A percentile compares a stretch with the other conserved stretches of the same genome.
phyloP scores from a whole-genome alignment of 2,329 filamentous ascomycete species.

The Drechslerella dactyloides region DNA sequence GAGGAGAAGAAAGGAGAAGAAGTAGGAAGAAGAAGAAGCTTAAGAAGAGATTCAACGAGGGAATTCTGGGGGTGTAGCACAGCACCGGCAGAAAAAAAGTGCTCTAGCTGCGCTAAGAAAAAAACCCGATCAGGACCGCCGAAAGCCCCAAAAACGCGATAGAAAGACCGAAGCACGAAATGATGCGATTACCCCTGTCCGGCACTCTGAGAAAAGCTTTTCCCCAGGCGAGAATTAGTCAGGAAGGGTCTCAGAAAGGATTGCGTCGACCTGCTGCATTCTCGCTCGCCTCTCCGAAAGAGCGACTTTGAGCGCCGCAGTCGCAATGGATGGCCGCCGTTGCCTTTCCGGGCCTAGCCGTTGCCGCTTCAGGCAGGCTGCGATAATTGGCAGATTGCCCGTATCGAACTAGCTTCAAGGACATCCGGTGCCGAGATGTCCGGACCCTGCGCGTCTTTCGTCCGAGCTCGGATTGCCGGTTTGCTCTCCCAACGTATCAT shows the following conservation, averaged over 20 bases:
- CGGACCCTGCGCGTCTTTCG: constrained; percentile 47
- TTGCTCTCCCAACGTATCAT: not conserved
- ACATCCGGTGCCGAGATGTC: constrained; percentile 40
- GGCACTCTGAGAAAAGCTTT: constrained; percentile 1
- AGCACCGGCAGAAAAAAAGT: constrained; percentile 22
- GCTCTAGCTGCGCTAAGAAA: not conserved
- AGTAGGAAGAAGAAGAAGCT: constrained; percentile 22
- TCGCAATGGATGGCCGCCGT: not conserved
- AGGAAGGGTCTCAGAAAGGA: constrained; percentile 9
- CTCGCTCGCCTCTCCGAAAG: not conserved
- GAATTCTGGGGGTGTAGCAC: constrained; percentile 29
- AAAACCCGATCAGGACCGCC: constrained; percentile 15
- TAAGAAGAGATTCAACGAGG: too few relatives aligned
- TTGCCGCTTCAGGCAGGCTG: not conserved
- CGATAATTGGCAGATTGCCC: not conserved
- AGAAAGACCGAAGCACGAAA: constrained; percentile 23
- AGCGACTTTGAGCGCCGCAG: constrained; percentile 4
- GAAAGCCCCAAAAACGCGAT: constrained; percentile 15
- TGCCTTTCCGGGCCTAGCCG: not conserved
- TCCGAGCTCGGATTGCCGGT: constrained; percentile 46
- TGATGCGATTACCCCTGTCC: constrained; percentile 50
- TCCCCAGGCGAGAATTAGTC: constrained; percentile 19
- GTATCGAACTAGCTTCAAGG: constrained; percentile 14
- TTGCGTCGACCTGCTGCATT: not conserved
- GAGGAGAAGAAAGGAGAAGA: not conserved